These are phyloP conservation scores for Taiwanofungus camphoratus DNA, from an alignment of 1,284 basidiomycete genomes.

Conservation along the genomic window DNA sequence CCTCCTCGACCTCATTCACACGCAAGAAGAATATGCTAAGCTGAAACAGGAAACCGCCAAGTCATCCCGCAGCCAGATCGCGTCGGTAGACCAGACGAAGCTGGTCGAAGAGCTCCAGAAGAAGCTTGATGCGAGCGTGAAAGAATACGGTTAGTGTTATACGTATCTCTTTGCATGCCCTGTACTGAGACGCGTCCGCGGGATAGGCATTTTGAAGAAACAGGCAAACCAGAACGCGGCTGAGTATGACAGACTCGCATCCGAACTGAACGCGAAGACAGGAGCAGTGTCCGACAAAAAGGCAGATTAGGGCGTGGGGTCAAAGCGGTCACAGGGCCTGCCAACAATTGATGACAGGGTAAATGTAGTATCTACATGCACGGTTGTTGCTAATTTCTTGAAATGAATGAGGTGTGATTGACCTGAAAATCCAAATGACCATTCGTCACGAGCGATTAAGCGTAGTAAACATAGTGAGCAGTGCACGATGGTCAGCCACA, in stretches of 20 bases:
- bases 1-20: constrained; percentile 84
- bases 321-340: too few relatives aligned
- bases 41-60: constrained; percentile 57
- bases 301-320: constrained; percentile 26
- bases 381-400: too few relatives aligned
- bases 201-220: constrained; percentile 72
- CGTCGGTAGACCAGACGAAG: constrained; percentile 44
- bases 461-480: too few relatives aligned
- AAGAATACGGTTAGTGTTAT: constrained; percentile 69
- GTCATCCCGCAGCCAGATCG: constrained; percentile 15
- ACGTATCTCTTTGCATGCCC: constrained; percentile 21
- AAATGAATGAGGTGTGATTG: too few relatives aligned
- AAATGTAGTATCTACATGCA: too few relatives aligned
- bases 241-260: constrained; percentile 80
- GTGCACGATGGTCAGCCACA: too few relatives aligned
- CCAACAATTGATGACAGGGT: too few relatives aligned
- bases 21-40: constrained; percentile 83
- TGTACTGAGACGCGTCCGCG: background rate
- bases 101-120: constrained; percentile 65
- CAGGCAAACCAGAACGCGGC: constrained; percentile 72
- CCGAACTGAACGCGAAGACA: constrained; percentile 68
- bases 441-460: too few relatives aligned
- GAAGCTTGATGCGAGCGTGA: constrained; percentile 39
- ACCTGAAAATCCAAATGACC: too few relatives aligned
- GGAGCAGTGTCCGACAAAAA: constrained; percentile 49